Evolutionary conservation across 1,284 basidiomycete genomes (phyloP).

Genomic region (Ganoderma meredithae): DNA sequence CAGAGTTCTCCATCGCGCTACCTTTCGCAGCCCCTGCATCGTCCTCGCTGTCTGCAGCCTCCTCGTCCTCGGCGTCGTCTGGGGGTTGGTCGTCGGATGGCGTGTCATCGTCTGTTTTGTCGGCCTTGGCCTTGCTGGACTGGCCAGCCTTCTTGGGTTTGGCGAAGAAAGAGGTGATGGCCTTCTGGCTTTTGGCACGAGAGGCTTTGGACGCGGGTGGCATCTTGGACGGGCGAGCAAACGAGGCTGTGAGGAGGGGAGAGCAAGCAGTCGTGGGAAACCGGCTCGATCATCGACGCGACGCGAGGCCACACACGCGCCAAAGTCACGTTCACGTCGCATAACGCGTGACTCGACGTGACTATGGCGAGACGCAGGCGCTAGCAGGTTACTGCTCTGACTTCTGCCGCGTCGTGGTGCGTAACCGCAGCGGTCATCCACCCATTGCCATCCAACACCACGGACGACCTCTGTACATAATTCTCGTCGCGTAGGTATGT

Average conservation of each 20-base stretch:
- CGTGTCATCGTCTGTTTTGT: constrained; percentile 36
- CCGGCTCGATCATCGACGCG: constrained; percentile 13
- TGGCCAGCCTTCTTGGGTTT: constrained; percentile 37
- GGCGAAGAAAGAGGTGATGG: constrained; percentile 62
- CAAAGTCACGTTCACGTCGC: constrained; percentile 35
- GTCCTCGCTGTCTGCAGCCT: constrained; percentile 29
- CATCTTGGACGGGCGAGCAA: constrained; percentile 47
- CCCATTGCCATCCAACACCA: background rate
- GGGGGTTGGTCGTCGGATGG: constrained; percentile 14
- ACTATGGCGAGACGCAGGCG: constrained; percentile 13
- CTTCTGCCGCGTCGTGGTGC: background rate
- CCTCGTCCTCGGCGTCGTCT: constrained; percentile 18
- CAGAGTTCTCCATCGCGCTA: constrained; percentile 55
- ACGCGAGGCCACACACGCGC: constrained; percentile 28
- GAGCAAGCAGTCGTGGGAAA: constrained; percentile 15
- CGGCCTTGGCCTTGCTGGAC: constrained; percentile 39
- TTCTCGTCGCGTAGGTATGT: background rate
- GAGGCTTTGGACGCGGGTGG: constrained; percentile 48
- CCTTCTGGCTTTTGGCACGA: constrained; percentile 54
- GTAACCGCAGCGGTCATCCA: background rate
- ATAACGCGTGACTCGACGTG: constrained; percentile 34
- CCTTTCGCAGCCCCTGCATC: constrained; percentile 36
- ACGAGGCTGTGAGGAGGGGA: constrained; percentile 15
- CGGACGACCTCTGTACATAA: background rate
- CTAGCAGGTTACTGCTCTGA: background rate